These are phyloP conservation scores for Berberis thunbergii DNA, from an alignment of 164 flowering plant genomes.

Conservation along the genomic window DNA sequence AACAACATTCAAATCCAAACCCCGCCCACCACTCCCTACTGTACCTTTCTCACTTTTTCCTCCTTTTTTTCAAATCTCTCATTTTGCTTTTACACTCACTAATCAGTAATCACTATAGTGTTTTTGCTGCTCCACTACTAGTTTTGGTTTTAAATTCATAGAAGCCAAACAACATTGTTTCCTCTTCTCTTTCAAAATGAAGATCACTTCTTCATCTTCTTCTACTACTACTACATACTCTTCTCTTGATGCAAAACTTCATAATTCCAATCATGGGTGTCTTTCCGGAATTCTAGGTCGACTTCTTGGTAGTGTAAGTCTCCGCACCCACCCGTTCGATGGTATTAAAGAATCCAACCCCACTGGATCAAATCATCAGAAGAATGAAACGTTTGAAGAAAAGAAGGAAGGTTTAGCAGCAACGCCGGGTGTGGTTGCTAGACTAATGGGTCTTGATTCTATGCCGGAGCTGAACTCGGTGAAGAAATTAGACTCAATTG, in stretches of 20 bases:
- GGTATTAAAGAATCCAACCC: constrained; percentile 10
- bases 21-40: background rate
- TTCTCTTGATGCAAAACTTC: constrained; percentile 1
- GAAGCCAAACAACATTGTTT: no score
- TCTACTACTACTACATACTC: background rate
- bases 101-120: background rate
- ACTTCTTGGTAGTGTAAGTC: constrained; percentile 29
- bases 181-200: no score
- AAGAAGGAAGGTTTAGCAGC: constrained; percentile 2
- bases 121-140: no score
- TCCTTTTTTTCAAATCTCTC: constrained; percentile 9
- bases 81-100: background rate
- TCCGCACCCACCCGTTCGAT: constrained; percentile 41
- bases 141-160: no score
- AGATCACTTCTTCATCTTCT: no score
- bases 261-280: constrained; percentile 21
- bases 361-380: background rate
- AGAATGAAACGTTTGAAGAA: background rate
- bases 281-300: constrained; percentile 31
- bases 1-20: constrained; percentile 4
- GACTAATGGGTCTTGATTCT: constrained; percentile 59
- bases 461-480: constrained; percentile 24
- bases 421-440: constrained; percentile 46
- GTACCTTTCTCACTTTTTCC: background rate
- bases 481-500: constrained; percentile 12